These are phyloP conservation scores for Diaporthe sp. DNA, from an alignment of 2,329 filamentous ascomycete genomes.

Conservation along the genomic window DNA sequence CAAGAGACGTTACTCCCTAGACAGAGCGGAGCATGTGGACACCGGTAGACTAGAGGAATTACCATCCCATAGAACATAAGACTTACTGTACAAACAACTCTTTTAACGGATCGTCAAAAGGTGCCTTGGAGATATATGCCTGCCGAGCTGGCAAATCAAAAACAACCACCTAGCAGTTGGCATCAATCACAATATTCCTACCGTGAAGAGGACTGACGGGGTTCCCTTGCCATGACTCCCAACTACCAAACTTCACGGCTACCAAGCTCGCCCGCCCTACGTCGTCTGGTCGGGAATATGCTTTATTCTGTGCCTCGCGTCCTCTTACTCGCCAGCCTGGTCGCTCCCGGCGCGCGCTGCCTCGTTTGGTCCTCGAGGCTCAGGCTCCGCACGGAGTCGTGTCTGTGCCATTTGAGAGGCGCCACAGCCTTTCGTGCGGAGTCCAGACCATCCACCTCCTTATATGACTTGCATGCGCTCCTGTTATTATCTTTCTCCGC, in stretches of 20 bases:
- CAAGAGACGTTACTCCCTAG: constrained; percentile 24
- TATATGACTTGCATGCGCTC: neutral
- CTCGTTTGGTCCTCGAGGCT: neutral
- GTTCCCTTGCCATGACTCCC: neutral
- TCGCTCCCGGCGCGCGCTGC: constrained; percentile 3
- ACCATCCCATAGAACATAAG: constrained; percentile 29
- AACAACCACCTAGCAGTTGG: neutral
- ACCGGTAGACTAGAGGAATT: constrained; percentile 35
- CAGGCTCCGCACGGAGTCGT: constrained; percentile 12
- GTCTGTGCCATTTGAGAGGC: constrained; percentile 1
- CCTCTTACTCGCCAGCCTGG: constrained; percentile 11
- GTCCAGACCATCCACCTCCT: neutral
- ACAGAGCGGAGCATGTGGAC: constrained; percentile 27
- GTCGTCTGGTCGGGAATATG: neutral
- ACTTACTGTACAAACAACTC: constrained; percentile 22
- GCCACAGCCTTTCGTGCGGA: constrained; percentile 1
- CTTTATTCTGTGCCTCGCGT: neutral
- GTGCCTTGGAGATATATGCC: neutral
- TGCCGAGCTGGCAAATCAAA: neutral
- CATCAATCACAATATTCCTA: neutral
- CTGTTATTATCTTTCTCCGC: neutral
- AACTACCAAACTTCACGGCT: neutral
- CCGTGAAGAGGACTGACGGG: neutral
- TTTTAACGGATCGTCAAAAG: neutral
- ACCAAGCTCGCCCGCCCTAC: neutral